Percentiles rank a stretch among this genome's conserved stretches.
These are phyloP conservation scores for Nakazawaea anatomiae DNA, from an alignment of 805 yeast species.

Conservation along the genomic window DNA sequence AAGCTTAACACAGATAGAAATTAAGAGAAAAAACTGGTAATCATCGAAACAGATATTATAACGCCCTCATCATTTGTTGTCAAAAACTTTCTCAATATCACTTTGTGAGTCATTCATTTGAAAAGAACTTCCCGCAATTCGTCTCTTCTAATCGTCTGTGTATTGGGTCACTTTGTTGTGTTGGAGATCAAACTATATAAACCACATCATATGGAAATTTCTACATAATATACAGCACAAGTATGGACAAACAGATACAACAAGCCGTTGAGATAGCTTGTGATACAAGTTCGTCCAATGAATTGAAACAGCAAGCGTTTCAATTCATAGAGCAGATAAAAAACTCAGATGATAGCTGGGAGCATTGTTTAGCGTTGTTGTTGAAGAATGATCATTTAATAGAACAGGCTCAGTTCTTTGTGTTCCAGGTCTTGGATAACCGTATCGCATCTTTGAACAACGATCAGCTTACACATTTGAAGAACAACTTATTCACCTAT, in stretches of 20 bases:
- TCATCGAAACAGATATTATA: no score
- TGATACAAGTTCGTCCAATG: slow-evolving; percentile 57
- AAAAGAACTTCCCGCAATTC: no score
- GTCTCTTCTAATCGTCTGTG: no score
- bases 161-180: not conserved
- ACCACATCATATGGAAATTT: no score
- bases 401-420: slow-evolving; percentile 58
- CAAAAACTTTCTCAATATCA: not conserved
- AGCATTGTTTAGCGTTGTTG: slow-evolving; percentile 46
- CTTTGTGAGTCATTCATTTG: not conserved
- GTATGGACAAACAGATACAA: slow-evolving; percentile 55
- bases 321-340: slow-evolving; percentile 49
- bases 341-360: slow-evolving; percentile 49
- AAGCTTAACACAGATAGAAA: no score
- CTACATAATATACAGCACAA: not conserved
- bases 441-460: slow-evolving; percentile 37
- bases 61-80: not conserved
- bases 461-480: slow-evolving; percentile 41
- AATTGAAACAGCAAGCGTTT: slow-evolving; percentile 54
- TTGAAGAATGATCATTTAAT: slow-evolving; percentile 28
- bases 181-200: not conserved
- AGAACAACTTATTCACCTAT: slow-evolving; percentile 42
- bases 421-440: slow-evolving; percentile 63
- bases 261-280: slow-evolving; percentile 86
- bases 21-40: no score